Base-by-base conservation (phyloP, 2,329 filamentous ascomycete species). In the Apiospora hydei region DNA sequence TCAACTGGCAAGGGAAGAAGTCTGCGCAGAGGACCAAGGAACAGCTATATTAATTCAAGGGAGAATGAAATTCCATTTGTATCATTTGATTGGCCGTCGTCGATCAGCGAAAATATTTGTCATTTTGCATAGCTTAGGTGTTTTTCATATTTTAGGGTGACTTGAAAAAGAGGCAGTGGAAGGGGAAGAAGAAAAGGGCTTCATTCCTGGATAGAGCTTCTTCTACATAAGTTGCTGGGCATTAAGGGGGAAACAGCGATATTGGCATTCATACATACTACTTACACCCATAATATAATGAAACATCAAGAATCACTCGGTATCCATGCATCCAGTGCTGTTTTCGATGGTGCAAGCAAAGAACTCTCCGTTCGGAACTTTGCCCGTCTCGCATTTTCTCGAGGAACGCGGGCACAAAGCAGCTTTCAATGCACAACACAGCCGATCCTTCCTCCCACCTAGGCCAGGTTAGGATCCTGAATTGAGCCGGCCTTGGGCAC, bases 401-500 rank as follows among this genome's bases (percentile, higher is more conserved):
- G 11, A 16, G 30, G 8, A 30, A 53, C 24, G 24, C 49, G 13
- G 16, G 26, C 18, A 30, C 26, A 30, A 11, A 11, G 24, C 16
- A 51, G 49, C 49, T 26, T 13, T 51, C 10, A 4, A 16, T 5
- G 10, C 24, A 51, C 13, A 16, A 53, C 21, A 16, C 24, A 26
- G 24, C 49, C 24, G 26, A 7, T 11, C 34, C 14, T 8, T 21
- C 30, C 14, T n/a, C n/a, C 41, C 72, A 70, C 44, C 77, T 72
- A 83, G 76, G 80, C 82, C 76, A 88, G 74, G 76, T 92, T 92
- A 7, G 90, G 90, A 77, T 92, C 88, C 77, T 82, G 79, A 74
- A 91, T 90, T 21, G 87, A 85, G 4, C 90, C 89, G 3, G 85
- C 84, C 80, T 83, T 86, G 6, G 93, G 93, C 73, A 89, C 89